Base-by-base conservation (phyloP, 345 rosid species). In the Gossypium rotundifolium region DNA sequence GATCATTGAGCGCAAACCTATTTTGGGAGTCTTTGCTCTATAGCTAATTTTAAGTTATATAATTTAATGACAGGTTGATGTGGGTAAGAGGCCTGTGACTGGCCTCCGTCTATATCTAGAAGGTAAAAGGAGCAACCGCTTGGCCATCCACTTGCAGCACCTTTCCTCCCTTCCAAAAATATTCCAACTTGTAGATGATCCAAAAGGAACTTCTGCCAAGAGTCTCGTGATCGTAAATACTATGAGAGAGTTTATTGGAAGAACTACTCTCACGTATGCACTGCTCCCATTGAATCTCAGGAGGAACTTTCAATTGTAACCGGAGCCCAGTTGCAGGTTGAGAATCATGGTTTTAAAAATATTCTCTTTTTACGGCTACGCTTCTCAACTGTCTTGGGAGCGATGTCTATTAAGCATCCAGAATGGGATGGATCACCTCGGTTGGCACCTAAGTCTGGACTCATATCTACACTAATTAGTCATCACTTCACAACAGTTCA, bases 341-440 rank as follows among this genome's bases (percentile, higher is more conserved):
- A 90, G 81, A 93, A 86, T 74, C 89, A 85, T 27, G 97, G 99
- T 40, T 93, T 93, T 75, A 93, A 90, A 79, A 93, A 78, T 25
- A 86, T 95, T 71, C 93, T 95, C 65, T 93, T 95, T 82, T 78
- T 95, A 74, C 88, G 92, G 57, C 94, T 95, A 72, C 71, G 83
- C 54, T 95, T 91, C 85, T 90, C 96, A 2, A 88, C 84, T 22
- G 87, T 89, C 13, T 74, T 55, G 53, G 98, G 98, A 75, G 88
- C 93, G 0, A 71, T 84, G 9, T 54, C 67, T 2, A 83, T 84
- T 51, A 95, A 88, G 87, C 85, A 81, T 62, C 85, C 88, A 4
- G 96, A 90, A 79, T 93, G 98, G 99, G 97, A 95, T 62, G 99
- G 93, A 66, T 91, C 97, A 1, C 96, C 90, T 0, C 92, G 94